Base-by-base conservation (phyloP, 2,329 filamentous ascomycete genomes). In the Piedraia hortae region DNA sequence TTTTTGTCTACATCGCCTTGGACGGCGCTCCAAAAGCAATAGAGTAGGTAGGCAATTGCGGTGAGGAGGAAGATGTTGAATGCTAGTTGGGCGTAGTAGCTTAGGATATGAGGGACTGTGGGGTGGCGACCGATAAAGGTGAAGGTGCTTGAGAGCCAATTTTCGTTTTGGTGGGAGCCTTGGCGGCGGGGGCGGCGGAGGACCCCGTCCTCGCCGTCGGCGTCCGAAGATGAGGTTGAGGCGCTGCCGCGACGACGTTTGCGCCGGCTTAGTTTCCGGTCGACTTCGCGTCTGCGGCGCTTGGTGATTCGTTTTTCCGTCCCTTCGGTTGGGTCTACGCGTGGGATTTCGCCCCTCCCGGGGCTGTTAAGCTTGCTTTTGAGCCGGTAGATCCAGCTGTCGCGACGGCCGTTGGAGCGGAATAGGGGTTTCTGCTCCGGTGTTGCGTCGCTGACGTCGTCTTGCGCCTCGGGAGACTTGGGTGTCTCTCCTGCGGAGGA, bases 1-100 rank as follows among this genome's bases (percentile, higher is more conserved):
- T 71, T 72, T 23, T 69, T 62, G 28, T 65, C 54, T 15, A 90
- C 67, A 41, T 91, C 80, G 12, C 59, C 55, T 8, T 66, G 64
- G 23, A 85, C 63, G 5, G 72, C 69, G 8, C 56, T 50, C 31
- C 73, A 61, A 33, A 75, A 59, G 2, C 59, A 54, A 48, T 68
- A 75, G 15, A 74, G 53, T 19, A 75, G 51, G 43, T 70, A 82
- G 18, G 64, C 46, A 33, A 51, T 47, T 24, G 56, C 45, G 7
- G 55, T 42, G 4, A 66, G 53, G 9, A 72, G 49, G 27, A 61
- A 55, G 20, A 65, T 40, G 39, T 75, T 77, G 46, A 77, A 58
- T 2, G 55, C 38, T 20, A 71, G 48, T 37, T 71, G 65, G 7
- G 62, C 55, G 46, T 67, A 72, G 45, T 54, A 66, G 10, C 63